Percentiles rank a stretch among this genome's conserved stretches.
These are phyloP conservation scores for Plasmodium fragile DNA, from an alignment of 169 alveolate species.

Conservation along the genomic window DNA sequence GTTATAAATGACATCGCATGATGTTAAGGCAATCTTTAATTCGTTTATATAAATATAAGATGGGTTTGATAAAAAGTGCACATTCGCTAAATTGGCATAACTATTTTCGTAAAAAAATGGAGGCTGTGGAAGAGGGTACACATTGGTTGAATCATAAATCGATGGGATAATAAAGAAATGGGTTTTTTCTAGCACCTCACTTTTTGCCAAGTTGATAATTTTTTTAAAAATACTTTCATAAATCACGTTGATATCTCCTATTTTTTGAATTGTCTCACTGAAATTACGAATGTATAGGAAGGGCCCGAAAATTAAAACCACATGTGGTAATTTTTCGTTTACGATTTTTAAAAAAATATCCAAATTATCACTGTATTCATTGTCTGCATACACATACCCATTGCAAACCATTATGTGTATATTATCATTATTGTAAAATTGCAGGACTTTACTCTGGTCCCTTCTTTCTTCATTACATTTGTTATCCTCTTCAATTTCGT, in stretches of 20 bases:
- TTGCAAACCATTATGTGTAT: slow-evolving; percentile 72
- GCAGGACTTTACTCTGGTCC: slow-evolving; percentile 21
- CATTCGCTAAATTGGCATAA: slow-evolving; percentile 36
- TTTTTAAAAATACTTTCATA: slow-evolving; percentile 66
- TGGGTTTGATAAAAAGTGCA: slow-evolving; percentile 71
- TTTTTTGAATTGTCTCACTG: slow-evolving; percentile 76
- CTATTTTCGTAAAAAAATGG: slow-evolving; percentile 71
- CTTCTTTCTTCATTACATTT: slow-evolving; percentile 16
- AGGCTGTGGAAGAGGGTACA: slow-evolving; percentile 76
- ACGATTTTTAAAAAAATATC: slow-evolving; percentile 61
- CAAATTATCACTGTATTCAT: slow-evolving; percentile 63
- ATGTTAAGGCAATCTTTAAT: slow-evolving; percentile 74
- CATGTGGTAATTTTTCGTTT: slow-evolving; percentile 76
- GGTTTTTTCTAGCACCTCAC: slow-evolving; percentile 69
- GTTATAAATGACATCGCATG: slow-evolving; percentile 68
- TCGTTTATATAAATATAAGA: slow-evolving; percentile 70
- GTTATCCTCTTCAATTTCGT: slow-evolving; percentile 70
- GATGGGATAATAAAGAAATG: slow-evolving; percentile 76
- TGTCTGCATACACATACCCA: slow-evolving; percentile 69
- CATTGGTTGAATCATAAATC: slow-evolving; percentile 60
- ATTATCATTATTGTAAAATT: slow-evolving; percentile 69
- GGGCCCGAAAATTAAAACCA: slow-evolving; percentile 76
- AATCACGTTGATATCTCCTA: slow-evolving; percentile 72
- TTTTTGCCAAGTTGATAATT: slow-evolving; percentile 74
- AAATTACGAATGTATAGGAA: slow-evolving; percentile 75